These are phyloP conservation scores for Oryza punctata DNA, from an alignment of 176 grass and related monocot genomes.

Conservation along the genomic window DNA sequence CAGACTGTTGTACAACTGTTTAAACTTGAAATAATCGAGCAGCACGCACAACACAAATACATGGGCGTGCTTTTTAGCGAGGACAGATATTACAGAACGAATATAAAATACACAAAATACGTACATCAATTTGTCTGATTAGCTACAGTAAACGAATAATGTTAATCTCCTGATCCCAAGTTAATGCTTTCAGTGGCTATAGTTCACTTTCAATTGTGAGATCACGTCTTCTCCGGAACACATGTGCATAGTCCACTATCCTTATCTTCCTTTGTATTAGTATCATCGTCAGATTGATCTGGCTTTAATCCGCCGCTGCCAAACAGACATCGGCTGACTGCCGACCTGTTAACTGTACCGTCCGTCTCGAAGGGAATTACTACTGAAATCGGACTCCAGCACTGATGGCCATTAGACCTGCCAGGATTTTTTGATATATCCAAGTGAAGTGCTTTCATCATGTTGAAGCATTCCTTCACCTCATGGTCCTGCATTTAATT, in stretches of 20 bases:
- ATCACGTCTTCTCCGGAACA: neutral
- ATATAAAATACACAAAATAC: neutral
- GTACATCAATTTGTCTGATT: slow-evolving; percentile 18
- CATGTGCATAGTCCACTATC: neutral
- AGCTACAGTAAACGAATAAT: slow-evolving; percentile 5
- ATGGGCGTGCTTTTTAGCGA: neutral
- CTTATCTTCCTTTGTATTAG: slow-evolving; percentile 19
- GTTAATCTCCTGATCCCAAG: neutral
- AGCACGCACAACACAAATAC: slow-evolving; percentile 44
- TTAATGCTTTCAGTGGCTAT: neutral
- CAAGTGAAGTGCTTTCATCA: slow-evolving; percentile 38
- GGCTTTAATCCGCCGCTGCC: neutral
- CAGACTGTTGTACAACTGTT: neutral
- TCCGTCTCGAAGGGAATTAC: neutral
- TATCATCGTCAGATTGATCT: neutral
- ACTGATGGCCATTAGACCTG: neutral
- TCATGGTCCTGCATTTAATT: neutral
- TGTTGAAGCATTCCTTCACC: slow-evolving; percentile 28
- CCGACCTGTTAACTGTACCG: slow-evolving; percentile 3
- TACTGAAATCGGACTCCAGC: slow-evolving; percentile 33
- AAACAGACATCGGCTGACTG: slow-evolving; percentile 26
- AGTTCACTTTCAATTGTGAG: neutral
- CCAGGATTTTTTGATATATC: neutral
- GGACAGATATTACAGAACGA: slow-evolving; percentile 37
- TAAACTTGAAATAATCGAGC: neutral